These are phyloP conservation scores for Eudorina sp. DNA, from an alignment of 139 green algal species.

Conservation along the genomic window DNA sequence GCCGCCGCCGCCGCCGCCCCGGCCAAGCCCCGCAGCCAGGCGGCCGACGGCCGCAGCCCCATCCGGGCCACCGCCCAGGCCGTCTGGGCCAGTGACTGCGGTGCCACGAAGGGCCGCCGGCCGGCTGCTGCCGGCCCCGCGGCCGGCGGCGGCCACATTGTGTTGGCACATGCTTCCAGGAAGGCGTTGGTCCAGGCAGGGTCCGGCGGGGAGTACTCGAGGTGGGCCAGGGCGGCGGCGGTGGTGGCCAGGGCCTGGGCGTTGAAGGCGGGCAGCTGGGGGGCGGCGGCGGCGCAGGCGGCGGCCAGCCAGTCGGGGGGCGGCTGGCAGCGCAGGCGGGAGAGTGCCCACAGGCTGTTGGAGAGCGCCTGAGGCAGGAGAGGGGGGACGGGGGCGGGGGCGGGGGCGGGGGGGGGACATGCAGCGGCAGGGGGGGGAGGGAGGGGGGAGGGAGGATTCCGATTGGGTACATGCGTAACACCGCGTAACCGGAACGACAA, in stretches of 20 bases:
- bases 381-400: neutral
- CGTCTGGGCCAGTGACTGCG: constrained; percentile 13
- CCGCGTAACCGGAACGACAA: too few relatives aligned
- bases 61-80: constrained; percentile 31
- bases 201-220: constrained; percentile 2
- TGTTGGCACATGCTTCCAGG: neutral
- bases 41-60: neutral
- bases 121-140: neutral
- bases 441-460: neutral
- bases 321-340: constrained; percentile 9
- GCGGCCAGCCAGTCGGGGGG: neutral
- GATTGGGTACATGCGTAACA: too few relatives aligned
- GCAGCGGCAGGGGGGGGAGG: neutral
- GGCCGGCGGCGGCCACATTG: neutral
- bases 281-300: neutral
- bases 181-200: constrained; percentile 1
- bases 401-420: neutral
- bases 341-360: constrained; percentile 38
- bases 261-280: constrained; percentile 14
- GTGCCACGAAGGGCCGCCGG: neutral
- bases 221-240: neutral
- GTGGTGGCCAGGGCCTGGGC: constrained; percentile 42
- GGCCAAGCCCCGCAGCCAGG: constrained; percentile 3
- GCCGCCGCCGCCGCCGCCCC: neutral
- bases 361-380: neutral